phyloP scores from a whole-genome alignment of 768 basidiomycete species.

The Podaxis mareebaensis region DNA sequence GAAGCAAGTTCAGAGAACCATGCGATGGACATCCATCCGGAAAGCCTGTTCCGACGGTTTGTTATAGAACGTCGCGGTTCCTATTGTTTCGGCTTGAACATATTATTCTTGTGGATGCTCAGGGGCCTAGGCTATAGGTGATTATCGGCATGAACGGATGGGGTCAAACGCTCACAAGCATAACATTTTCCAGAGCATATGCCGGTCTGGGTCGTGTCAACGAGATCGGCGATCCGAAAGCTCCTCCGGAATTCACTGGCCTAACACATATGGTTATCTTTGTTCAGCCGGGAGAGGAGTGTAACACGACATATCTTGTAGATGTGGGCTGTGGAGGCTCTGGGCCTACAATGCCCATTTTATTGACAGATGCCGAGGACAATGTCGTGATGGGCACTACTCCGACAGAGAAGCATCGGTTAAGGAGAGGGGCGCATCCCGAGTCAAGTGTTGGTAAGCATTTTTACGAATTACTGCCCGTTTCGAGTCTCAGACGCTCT shows the following conservation, averaged over 20 bases:
- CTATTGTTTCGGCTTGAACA: slow-evolving; percentile 8
- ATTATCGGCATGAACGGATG: not conserved
- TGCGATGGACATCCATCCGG: not conserved
- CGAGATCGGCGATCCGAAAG: not conserved
- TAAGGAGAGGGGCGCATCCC: slow-evolving; percentile 6
- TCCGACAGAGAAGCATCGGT: slow-evolving; percentile 11
- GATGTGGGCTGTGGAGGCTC: slow-evolving; percentile 12
- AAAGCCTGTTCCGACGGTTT: not conserved
- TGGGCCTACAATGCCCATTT: slow-evolving; percentile 6
- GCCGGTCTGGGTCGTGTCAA: slow-evolving; percentile 8
- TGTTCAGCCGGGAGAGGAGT: slow-evolving; percentile 5
- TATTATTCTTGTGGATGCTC: slow-evolving; percentile 10
- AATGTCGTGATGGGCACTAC: slow-evolving; percentile 13
- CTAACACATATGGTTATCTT: slow-evolving; percentile 12
- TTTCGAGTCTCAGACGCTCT: not conserved
- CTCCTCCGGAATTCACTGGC: not conserved
- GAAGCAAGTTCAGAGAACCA: not conserved
- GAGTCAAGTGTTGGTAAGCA: slow-evolving; percentile 13
- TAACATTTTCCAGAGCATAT: slow-evolving; percentile 4
- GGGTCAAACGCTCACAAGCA: not conserved
- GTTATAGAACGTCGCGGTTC: not conserved
- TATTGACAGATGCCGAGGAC: slow-evolving; percentile 13
- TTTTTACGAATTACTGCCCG: not conserved
- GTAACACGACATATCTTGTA: slow-evolving; percentile 11
- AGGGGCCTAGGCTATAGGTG: not conserved